Evolutionary conservation across 352 stramenopile genomes (phyloP), one percentile per base, ranked within the genome.

Genomic region (Phytopythium helicoides): DNA sequence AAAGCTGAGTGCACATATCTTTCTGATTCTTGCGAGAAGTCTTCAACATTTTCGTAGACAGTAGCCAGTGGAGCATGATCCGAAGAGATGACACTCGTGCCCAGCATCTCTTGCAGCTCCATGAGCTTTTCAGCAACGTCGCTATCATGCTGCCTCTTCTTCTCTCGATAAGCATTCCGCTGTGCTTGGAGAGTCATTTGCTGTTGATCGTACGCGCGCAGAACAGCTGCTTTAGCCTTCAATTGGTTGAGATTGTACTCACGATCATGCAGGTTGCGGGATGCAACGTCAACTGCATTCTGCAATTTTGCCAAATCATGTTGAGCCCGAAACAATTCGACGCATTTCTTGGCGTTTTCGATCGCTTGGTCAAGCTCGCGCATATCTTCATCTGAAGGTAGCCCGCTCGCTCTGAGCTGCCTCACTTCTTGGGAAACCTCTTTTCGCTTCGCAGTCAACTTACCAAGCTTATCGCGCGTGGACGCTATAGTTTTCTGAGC

Each of bases 131-230:
- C 72, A 9, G 40, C 38, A 14, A 90, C 28, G 18, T 71, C 73
- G 1, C 57, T 58, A 12, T 72, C 22, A 31, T 86, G 80, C 2
- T 54, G 42, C 23, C 86, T 68, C 16, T 75, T 54, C 50, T 86
- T 83, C 3, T 61, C 70, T 6, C 53, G 69, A 33, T 73, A 59
- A 12, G 79, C 72, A 26, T 60, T 61, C 6, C 65, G 67, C 36
- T 71, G 85, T 12, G 79, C 37, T n/a, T 92, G 66, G 18, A 93
- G 31, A 21, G 62, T 37, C 3, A 80, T 57, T 22, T 86, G 59
- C 15, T 88, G 66, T n/a, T 47, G 34, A 36, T 87, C 76, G 34
- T 81, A 68, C 1, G 47, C 16, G 14, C 77, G 74, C 18, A 94
- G 52, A n/a, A 81, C 46, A 5, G 60, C 64, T n/a, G 95, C 57